A percentile compares a stretch with the other conserved stretches of the same genome.
These are phyloP conservation scores for Deinandra increscens DNA, from an alignment of 129 eudicot species.

Conservation along the genomic window DNA sequence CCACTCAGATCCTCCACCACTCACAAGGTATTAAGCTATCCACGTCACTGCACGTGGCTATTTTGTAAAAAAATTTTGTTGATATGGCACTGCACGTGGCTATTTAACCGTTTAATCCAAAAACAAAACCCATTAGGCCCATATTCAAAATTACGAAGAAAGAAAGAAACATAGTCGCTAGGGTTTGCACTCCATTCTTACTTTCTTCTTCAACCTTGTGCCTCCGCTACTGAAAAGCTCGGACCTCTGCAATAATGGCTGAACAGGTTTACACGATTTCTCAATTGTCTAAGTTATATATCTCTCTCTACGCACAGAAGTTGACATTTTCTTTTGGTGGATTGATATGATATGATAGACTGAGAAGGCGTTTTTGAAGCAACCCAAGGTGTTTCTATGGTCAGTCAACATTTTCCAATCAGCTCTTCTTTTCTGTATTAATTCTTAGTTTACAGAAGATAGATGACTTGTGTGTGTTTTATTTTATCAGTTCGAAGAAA, in stretches of 20 bases:
- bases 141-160: neutral
- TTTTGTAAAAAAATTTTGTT: too few species aligned
- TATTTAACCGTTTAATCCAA: too few species aligned
- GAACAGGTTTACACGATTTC: slow-evolving; percentile 24
- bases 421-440: neutral
- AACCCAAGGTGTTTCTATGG: slow-evolving; percentile 46
- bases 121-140: slow-evolving; percentile 25
- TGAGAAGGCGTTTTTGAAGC: slow-evolving; percentile 53
- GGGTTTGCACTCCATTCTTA: slow-evolving; percentile 19
- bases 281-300: neutral
- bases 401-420: neutral
- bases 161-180: neutral
- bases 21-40: too few species aligned
- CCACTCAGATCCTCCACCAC: too few species aligned
- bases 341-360: slow-evolving; percentile 27
- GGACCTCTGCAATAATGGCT: slow-evolving; percentile 32
- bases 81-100: too few species aligned
- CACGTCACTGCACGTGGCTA: too few species aligned
- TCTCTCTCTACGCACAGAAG: neutral
- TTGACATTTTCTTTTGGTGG: neutral
- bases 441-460: neutral
- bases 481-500: slow-evolving; percentile 34
- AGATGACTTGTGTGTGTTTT: neutral
- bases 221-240: slow-evolving; percentile 21
- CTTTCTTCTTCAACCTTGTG: neutral